Base-by-base conservation (phyloP, 1,139 yeast genomes). In the Wickerhamiella pararugosa region DNA sequence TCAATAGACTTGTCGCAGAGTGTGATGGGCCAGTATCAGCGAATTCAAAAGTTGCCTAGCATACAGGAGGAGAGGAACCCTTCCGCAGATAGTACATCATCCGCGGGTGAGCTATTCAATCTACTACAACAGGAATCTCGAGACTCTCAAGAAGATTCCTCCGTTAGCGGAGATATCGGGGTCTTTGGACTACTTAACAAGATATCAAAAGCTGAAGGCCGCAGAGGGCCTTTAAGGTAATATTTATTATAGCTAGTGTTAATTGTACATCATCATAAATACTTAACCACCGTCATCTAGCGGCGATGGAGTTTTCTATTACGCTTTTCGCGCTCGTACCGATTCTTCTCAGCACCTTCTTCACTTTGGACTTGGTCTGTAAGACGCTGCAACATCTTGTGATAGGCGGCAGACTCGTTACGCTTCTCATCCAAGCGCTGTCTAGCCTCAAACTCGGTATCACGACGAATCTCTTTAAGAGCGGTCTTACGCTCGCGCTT, bases 271-370 rank as follows among this genome's bases (percentile, higher is more conserved):
- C 6, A 6, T 34, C 27, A 27, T 9, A 34, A 15, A 15, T 15
- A 15, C 21, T 15, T 15, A 4, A 15, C 21, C 21, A 15, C 21
- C 21, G 21, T 15, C 21, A 15, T 15, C 30, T 33, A 30, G 21
- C 41, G 41, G 29, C 32, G 34, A 15, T 15, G 21, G 21, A 15
- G 21, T 36, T 38, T 38, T 36, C 41, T 36, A 32, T 32, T 33
- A 30, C 28, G 32, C 26, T 38, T 38, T n/a, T 86, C 97, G 49
- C 86, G 71, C 58, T 84, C 95, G 60, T 86, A 87, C 53, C 78
- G 78, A 58, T 90, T 87, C 69, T 82, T 80, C 57, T 84, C 96
- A 5, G 92, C 82, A 53, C 97, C 97, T 67, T 87, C 97, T 52
- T 79, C 82, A 2, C 95, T 83, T 49, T 81, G 80, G 55, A 87